Percentiles rank a stretch among this genome's conserved stretches.
phyloP scores from a whole-genome alignment of 331 rosid species.

The Ulmus americana region DNA sequence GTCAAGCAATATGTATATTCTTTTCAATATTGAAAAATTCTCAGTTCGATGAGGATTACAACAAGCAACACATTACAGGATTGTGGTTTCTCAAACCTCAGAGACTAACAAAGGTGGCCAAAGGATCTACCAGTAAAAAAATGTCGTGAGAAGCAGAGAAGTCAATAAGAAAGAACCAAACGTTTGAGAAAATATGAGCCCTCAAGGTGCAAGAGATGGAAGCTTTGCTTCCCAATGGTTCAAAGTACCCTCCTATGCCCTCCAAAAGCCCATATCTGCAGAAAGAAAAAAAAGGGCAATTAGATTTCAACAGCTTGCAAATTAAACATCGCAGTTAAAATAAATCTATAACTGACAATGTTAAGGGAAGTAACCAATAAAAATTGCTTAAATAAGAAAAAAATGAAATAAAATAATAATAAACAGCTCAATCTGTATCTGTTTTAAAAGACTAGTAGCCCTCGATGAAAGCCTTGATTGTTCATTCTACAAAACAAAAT shows the following conservation, averaged over 20 bases:
- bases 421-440: not conserved
- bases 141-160: conserved; percentile 8
- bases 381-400: not conserved
- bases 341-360: not conserved
- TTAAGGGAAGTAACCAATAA: not conserved
- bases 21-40: conserved; percentile 12
- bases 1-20: conserved; percentile 8
- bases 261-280: conserved; percentile 65
- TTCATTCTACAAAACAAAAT: not conserved
- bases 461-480: not conserved
- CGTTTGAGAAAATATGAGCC: conserved; percentile 9
- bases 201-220: conserved; percentile 5
- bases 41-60: conserved; percentile 16
- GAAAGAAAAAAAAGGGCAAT: not conserved
- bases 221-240: conserved; percentile 10
- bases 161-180: not conserved
- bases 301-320: not conserved
- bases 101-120: conserved; percentile 2
- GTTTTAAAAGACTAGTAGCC: not conserved
- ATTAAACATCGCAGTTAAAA: not conserved
- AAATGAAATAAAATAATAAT: not conserved
- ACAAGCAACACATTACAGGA: conserved; percentile 26
- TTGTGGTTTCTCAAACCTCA: conserved; percentile 18
- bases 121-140: conserved; percentile 8
- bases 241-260: conserved; percentile 46